A percentile compares a stretch with the other conserved stretches of the same genome.
Evolutionary conservation across 192 early-diverging fungal genomes (phyloP).

Genomic region (Coemansia sp.): DNA sequence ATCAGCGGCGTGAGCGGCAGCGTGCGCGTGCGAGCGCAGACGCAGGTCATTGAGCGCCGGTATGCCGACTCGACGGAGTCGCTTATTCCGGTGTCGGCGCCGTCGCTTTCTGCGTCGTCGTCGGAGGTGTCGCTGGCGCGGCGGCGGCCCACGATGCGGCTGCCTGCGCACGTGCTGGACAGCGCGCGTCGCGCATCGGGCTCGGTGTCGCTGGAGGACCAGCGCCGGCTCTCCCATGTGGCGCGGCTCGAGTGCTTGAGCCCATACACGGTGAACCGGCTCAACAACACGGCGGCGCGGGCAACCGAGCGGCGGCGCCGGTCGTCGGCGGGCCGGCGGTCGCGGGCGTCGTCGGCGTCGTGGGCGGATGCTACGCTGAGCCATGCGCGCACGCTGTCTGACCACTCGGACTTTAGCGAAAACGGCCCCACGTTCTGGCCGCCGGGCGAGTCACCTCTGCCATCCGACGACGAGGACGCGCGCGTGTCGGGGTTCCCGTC

Average conservation of each 20-base stretch:
- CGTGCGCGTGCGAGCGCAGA: constrained; percentile 37
- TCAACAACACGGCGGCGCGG: constrained; percentile 37
- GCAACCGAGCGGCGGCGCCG: constrained; percentile 49
- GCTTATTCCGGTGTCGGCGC: constrained; percentile 45
- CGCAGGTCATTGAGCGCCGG: constrained; percentile 28
- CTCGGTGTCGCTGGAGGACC: constrained; percentile 35
- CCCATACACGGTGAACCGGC: constrained; percentile 43
- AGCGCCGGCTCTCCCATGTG: constrained; percentile 19
- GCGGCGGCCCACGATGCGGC: constrained; percentile 12
- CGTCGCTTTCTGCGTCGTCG: constrained; percentile 49
- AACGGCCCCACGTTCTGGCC: constrained; percentile 39
- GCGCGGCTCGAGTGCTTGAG: constrained; percentile 36
- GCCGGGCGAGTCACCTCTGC: constrained; percentile 25
- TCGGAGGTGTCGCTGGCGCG: constrained; percentile 51
- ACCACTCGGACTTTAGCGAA: constrained; percentile 31
- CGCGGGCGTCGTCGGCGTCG: constrained; percentile 35
- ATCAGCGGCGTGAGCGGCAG: constrained; percentile 43
- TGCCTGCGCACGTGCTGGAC: constrained; percentile 13
- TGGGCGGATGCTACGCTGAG: constrained; percentile 27
- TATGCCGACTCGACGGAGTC: constrained; percentile 49
- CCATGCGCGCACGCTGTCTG: constrained; percentile 35
- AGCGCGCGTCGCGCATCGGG: constrained; percentile 11
- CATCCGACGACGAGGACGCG: constrained; percentile 14
- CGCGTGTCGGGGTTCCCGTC: constrained; percentile 37
- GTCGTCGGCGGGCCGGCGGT: constrained; percentile 21